Conservation (phyloP, 2,329 filamentous ascomycete genomes). For the Aspergillus neotritici region DNA sequence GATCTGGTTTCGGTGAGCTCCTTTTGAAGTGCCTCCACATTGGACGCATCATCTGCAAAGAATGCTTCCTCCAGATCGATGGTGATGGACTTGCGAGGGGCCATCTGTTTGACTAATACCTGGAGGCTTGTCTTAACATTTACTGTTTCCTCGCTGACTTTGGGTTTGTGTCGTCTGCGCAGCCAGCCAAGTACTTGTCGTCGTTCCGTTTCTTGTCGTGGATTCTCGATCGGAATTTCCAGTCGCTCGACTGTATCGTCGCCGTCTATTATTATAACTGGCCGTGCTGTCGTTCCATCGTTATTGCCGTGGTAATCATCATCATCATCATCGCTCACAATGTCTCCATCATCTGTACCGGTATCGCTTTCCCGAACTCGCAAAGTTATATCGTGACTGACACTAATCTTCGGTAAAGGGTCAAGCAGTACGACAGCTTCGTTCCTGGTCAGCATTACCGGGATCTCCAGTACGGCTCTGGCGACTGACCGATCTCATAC, state of each 20-base stretch:
- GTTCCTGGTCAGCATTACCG: not conserved
- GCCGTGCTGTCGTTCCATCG: not conserved
- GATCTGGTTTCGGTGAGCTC: constrained; percentile 1
- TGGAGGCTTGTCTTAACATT: not conserved
- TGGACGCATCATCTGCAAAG: not conserved
- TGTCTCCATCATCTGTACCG: no score
- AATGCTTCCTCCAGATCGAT: constrained; percentile 7
- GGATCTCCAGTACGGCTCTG: not conserved
- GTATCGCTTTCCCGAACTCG: not conserved
- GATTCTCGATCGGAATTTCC: not conserved
- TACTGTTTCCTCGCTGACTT: not conserved
- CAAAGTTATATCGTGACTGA: not conserved
- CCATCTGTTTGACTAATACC: constrained; percentile 9
- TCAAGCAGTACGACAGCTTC: constrained; percentile 11
- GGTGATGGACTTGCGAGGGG: constrained; percentile 5
- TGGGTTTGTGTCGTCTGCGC: not conserved
- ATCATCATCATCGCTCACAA: not conserved
- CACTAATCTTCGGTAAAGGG: constrained; percentile 7
- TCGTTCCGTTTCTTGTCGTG: not conserved
- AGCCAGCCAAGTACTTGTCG: not conserved
- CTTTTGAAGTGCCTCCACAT: not conserved
- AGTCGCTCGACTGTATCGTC: not conserved
- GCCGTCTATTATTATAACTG: not conserved
- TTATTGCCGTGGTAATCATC: not conserved
- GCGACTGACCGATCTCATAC: constrained; percentile 7